These are phyloP conservation scores for Fabrea salina DNA, from an alignment of 169 alveolate species.

Conservation along the genomic window DNA sequence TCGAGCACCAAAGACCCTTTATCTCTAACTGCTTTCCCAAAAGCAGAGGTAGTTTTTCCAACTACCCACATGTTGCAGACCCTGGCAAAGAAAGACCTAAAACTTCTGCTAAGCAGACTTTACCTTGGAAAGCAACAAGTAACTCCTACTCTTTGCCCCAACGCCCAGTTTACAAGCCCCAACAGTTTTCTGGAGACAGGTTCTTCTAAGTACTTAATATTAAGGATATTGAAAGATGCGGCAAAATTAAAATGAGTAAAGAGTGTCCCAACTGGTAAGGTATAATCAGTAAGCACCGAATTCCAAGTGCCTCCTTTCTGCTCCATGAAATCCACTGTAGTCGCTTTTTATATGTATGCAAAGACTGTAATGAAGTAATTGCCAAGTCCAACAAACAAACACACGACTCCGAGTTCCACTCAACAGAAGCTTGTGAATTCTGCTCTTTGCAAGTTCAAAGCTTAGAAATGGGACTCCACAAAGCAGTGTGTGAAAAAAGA, in stretches of 20 bases:
- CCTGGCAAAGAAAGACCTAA: no score
- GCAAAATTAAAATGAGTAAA: not conserved
- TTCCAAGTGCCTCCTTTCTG: not conserved
- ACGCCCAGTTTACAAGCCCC: no score
- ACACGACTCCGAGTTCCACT: not conserved
- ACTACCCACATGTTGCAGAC: no score
- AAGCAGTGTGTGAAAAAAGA: not conserved
- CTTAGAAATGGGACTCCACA: not conserved
- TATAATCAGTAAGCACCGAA: not conserved
- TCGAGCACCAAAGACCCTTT: no score
- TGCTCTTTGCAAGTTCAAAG: not conserved
- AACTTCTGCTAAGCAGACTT: no score
- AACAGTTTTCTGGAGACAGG: no score
- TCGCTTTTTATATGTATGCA: not conserved
- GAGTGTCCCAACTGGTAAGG: slow-evolving; percentile 13
- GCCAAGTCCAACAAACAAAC: not conserved
- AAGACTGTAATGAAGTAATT: not conserved
- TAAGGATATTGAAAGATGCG: no score
- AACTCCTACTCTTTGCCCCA: no score
- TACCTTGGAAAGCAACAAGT: no score
- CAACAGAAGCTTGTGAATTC: not conserved
- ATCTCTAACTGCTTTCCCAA: no score
- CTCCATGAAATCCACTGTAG: slow-evolving; percentile 12
- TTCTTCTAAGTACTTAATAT: no score
- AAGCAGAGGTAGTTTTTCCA: no score